Evolutionary conservation across 1,139 yeast species (phyloP).

Genomic region (Saccharomyces hybrid): DNA sequence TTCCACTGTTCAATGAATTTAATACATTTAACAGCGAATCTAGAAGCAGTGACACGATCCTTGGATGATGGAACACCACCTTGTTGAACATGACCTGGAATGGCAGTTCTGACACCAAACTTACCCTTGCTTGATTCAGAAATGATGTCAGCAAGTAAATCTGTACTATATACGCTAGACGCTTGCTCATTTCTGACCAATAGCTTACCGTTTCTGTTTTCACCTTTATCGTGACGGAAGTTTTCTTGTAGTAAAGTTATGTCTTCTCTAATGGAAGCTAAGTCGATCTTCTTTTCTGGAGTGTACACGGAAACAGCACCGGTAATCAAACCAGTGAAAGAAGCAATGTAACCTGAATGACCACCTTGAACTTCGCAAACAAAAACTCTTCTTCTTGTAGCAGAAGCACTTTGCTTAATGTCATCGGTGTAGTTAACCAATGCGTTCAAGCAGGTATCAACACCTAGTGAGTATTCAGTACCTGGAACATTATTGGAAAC

Average conservation of each 20-base stretch:
- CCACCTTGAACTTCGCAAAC: constrained; percentile 87
- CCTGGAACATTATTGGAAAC: constrained; percentile 82
- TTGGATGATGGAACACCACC: constrained; percentile 94
- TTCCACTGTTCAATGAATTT: constrained; percentile 67
- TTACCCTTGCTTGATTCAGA: constrained; percentile 65
- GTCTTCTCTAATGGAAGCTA: constrained; percentile 55
- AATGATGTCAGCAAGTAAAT: constrained; percentile 73
- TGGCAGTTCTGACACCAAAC: constrained; percentile 90
- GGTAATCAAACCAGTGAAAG: constrained; percentile 56
- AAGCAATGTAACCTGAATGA: constrained; percentile 70
- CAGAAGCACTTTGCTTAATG: constrained; percentile 70
- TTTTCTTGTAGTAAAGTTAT: constrained; percentile 48
- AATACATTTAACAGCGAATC: constrained; percentile 82
- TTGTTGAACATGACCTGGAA: constrained; percentile 97
- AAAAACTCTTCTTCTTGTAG: constrained; percentile 69
- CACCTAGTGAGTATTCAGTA: constrained; percentile 69
- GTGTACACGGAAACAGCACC: constrained; percentile 73
- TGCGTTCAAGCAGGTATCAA: constrained; percentile 71
- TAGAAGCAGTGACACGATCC: constrained; percentile 85
- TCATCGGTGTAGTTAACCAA: constrained; percentile 72
- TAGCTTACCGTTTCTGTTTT: constrained; percentile 70
- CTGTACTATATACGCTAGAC: constrained; percentile 71
- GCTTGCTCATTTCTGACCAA: constrained; percentile 82
- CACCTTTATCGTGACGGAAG: constrained; percentile 51
- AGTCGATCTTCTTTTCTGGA: constrained; percentile 59